Evolutionary conservation across 139 green algal species (phyloP).

Genomic region (Chlorella vulgaris): DNA sequence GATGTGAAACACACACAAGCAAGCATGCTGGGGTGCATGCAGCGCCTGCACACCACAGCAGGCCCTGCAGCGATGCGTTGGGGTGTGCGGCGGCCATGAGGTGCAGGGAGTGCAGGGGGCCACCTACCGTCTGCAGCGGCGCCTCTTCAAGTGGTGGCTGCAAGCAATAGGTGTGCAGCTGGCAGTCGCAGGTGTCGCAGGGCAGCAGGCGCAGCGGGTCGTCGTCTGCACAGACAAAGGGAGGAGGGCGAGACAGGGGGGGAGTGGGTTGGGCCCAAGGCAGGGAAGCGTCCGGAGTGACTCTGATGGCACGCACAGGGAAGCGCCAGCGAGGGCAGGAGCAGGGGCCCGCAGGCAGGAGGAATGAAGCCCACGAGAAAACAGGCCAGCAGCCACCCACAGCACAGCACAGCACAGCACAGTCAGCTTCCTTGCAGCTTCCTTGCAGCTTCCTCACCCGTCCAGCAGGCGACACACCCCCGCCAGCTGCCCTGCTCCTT

Average conservation of each 20-base stretch:
- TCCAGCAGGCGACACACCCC: constrained; percentile 63
- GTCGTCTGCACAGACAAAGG: constrained; percentile 37
- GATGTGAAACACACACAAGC: too few relatives aligned
- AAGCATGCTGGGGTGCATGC: background rate
- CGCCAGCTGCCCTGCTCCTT: constrained; percentile 21
- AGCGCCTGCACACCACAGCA: background rate
- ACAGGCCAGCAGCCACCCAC: too few relatives aligned
- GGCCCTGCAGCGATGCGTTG: too few relatives aligned
- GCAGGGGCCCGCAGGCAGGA: too few relatives aligned
- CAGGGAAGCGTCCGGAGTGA: background rate
- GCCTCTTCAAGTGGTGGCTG: constrained; percentile 72
- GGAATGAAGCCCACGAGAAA: too few relatives aligned
- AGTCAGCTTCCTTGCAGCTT: too few relatives aligned
- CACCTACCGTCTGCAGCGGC: constrained; percentile 36
- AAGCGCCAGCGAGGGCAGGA: too few relatives aligned
- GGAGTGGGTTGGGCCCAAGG: background rate
- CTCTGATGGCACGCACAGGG: background rate
- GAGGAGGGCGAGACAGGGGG: background rate
- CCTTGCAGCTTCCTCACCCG: constrained; percentile 2
- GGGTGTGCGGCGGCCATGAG: too few relatives aligned
- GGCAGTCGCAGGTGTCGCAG: constrained; percentile 72
- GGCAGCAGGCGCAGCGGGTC: constrained; percentile 62
- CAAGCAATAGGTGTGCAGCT: constrained; percentile 82
- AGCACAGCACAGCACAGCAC: too few relatives aligned
- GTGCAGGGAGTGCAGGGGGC: too few relatives aligned